Evolutionary conservation across 2,329 filamentous ascomycete genomes (phyloP).

Genomic region (Stachybotrys elegans): DNA sequence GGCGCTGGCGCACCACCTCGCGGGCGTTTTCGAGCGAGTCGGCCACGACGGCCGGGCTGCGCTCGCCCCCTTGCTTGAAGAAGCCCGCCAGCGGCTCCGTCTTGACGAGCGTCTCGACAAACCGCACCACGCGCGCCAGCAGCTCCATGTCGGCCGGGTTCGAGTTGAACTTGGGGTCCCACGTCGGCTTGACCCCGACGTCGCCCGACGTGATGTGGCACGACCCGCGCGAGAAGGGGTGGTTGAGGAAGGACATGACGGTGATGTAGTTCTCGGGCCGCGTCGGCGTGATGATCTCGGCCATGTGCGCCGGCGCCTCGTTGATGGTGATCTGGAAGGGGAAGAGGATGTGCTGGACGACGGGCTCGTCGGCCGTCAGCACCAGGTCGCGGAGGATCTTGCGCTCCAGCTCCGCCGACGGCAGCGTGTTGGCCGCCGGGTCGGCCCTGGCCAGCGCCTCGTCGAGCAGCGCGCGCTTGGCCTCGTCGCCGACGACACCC

Average conservation of each 20-base stretch:
- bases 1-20: slow-evolving; percentile 26
- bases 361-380: slow-evolving; percentile 22
- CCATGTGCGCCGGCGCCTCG: slow-evolving; percentile 21
- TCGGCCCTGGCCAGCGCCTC: slow-evolving; percentile 6
- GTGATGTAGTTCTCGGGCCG: slow-evolving; percentile 46
- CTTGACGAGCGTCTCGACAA: not conserved
- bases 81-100: slow-evolving; percentile 28
- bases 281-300: slow-evolving; percentile 9
- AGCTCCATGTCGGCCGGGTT: slow-evolving; percentile 46
- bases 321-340: slow-evolving; percentile 22
- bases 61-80: slow-evolving; percentile 29
- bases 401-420: slow-evolving; percentile 10
- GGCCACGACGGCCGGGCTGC: slow-evolving; percentile 14
- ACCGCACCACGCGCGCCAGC: not conserved
- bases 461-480: slow-evolving; percentile 18
- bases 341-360: slow-evolving; percentile 27
- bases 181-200: slow-evolving; percentile 36
- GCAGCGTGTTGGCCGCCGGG: slow-evolving; percentile 7
- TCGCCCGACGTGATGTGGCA: slow-evolving; percentile 49
- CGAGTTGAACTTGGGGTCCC: slow-evolving; percentile 52
- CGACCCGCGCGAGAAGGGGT: slow-evolving; percentile 55
- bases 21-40: slow-evolving; percentile 26
- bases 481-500: slow-evolving; percentile 18
- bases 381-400: slow-evolving; percentile 18
- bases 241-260: slow-evolving; percentile 51